Base-by-base conservation (phyloP, 345 rosid genomes). In the Ricinus communis region DNA sequence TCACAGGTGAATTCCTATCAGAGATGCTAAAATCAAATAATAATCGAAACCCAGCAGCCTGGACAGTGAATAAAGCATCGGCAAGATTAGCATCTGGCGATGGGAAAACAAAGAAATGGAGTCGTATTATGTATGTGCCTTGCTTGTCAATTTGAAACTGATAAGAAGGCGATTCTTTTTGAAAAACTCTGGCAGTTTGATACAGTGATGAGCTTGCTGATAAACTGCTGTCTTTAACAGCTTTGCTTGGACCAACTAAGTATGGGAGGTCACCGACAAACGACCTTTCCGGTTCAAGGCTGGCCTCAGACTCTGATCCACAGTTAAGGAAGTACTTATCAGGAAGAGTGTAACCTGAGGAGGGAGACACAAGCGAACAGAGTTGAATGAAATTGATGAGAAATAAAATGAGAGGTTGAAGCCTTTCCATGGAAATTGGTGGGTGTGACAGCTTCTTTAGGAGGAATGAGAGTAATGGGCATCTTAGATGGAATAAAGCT, bases 81-180 rank as follows among this genome's bases (percentile, higher is more conserved):
- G 60, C 10, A 14, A 70, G 67, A 16, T 70, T n/a, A 47, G 52
- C 33, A 16, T 49, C 66, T 11, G 43, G 30, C 3, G 57, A 45
- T 10, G 74, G 54, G 47, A 75, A 69, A 18, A 64, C 28, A 70
- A 69, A 69, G 65, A 75, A 75, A 56, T 75, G 79, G 41, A 75
- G 74, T 10, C 79, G 57, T 11, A 64, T 46, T 33, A 75, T 38
- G 16, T 70, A 57, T 31, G 74, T 75, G 5, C 79, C 79, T 2
- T n/a, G 18, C 3, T 19, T 25, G 30, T 31, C 1, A 25, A 75
- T 69, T 15, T 47, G 7, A 19, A 75, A 57, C 11, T 46, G 53
- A 30, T 75, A 75, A 1, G 21, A 56, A 47, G 74, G 62, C n/a
- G 13, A 1, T 8, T 69, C 19, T 13, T 21, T 62, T 65, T 57